Base-by-base conservation (phyloP, 768 basidiomycete species). In the Paxillus rubicundulus region DNA sequence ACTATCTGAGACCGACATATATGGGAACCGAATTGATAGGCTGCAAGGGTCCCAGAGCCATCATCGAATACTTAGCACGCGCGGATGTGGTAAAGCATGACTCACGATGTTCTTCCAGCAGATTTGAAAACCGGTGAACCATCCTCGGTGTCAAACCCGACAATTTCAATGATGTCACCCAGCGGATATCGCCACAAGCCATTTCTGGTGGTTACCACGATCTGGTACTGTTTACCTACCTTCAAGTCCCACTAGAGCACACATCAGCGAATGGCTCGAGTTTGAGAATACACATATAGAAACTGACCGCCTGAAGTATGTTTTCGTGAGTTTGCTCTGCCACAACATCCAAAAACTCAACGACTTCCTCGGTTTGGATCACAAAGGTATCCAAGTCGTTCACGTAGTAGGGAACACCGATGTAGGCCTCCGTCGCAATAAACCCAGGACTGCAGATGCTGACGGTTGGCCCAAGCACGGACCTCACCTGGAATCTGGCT, bases 331-430 rank as follows among this genome's bases (percentile, higher is more conserved):
- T 45, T 36, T 48, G 53, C 4, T 52, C 58, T 16, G 30, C 34
- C 5, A 56, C 33, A 8, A 56, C 32, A 6, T 62, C 60, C 28
- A 66, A 44, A 28, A 60, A 66, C 47, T 62, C 62, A 1, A 59
- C 17, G n/a, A 62, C 9, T 0, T 54, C 55, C 5, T 47, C 48
- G 2, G 13, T 9, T 16, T 2, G 7, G 14, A 53, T 39, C 28
- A 59, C 46, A 16, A 58, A 55, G 3, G 9, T n/a, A 16, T 48
- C 54, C 13, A 51, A 32, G 13, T 52, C 32, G 13, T 12, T 51
- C 14, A 30, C 20, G 44, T 44, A 36, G 6, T 16, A 8, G 5
- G 7, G 7, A 18, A 14, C 55, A 8, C 49, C 33, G 24, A 36
- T 33, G 34, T 24, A 24, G 4, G 40, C 32, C 43, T 55, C 42